Percentiles rank a stretch among this genome's conserved stretches.
phyloP scores from a whole-genome alignment of 352 stramenopile species.

The Sclerospora graminicola region DNA sequence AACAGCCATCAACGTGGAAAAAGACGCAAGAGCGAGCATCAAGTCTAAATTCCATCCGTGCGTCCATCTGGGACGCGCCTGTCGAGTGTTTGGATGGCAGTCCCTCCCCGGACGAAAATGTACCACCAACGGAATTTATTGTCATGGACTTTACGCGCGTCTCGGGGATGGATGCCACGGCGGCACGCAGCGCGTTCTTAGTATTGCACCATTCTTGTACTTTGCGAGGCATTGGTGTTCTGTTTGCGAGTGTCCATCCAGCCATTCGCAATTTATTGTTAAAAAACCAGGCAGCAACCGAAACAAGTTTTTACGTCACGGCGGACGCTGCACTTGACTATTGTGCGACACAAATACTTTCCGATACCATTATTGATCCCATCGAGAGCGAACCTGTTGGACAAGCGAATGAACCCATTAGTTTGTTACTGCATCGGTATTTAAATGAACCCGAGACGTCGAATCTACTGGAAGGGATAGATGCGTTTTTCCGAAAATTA shows the following conservation, averaged over 20 bases:
- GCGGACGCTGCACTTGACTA: slow-evolving; percentile 70
- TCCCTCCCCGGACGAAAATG: slow-evolving; percentile 27
- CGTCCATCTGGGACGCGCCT: slow-evolving; percentile 40
- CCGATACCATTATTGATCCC: slow-evolving; percentile 20
- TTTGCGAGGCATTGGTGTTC: slow-evolving; percentile 45
- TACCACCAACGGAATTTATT: slow-evolving; percentile 66
- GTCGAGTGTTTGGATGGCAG: slow-evolving; percentile 68
- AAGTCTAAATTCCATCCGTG: slow-evolving; percentile 36
- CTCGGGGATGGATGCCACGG: slow-evolving; percentile 84
- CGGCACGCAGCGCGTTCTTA: slow-evolving; percentile 73
- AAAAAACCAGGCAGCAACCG: slow-evolving; percentile 66
- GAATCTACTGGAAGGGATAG: slow-evolving; percentile 50
- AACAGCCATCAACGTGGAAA: slow-evolving; percentile 10
- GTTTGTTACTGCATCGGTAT: slow-evolving; percentile 64
- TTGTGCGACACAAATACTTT: slow-evolving; percentile 61
- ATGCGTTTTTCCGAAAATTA: slow-evolving; percentile 57
- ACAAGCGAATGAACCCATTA: slow-evolving; percentile 47
- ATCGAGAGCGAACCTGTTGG: slow-evolving; percentile 6
- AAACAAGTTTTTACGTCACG: slow-evolving; percentile 49
- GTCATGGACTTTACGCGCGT: slow-evolving; percentile 85
- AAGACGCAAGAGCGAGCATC: slow-evolving; percentile 14
- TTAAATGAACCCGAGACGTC: slow-evolving; percentile 68
- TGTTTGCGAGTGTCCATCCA: slow-evolving; percentile 60
- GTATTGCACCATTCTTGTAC: slow-evolving; percentile 76
- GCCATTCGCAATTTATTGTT: slow-evolving; percentile 56